Evolutionary conservation across 2,329 filamentous ascomycete genomes (phyloP), one percentile per base, ranked within the genome.

Genomic region (Phyllachora maydis): DNA sequence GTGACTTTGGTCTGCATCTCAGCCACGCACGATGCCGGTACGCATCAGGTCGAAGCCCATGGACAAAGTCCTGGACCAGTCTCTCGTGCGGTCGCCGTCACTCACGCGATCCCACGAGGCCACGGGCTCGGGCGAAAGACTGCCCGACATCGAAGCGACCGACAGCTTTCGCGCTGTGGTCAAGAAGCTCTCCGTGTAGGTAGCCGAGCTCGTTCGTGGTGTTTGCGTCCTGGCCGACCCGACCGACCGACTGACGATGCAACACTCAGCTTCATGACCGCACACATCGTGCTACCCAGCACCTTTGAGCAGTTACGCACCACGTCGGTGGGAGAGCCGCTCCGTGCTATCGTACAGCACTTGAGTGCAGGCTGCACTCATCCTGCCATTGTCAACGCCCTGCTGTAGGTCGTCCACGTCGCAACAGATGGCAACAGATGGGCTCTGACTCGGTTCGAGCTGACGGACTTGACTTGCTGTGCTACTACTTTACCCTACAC

Each of bases 231-330:
- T 21, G n/a, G 10, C 15, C 11, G 15, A 15, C 12, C 18, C 10
- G 18, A 16, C 11, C 21, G 9, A 19, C 24, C 18, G 30, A 14
- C 28, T 39, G 23, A 36, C 27, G n/a, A n/a, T n/a, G n/a, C n/a
- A n/a, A n/a, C n/a, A n/a, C n/a, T n/a, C 17, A 74, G 68, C 25
- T 75, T 64, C 40, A 60, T 77, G 30, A 52, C 59, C 28, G 61
- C 69, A 28, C 62, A 62, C 12, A 56, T 81, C 26, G 55, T 59
- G 24, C 48, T 69, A 21, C 71, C 75, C 10, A 64, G 65, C 38
- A 72, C 65, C 9, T 81, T 79, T 46, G 75, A 82, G 38, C 73
- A 79, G 43, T 53, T 81, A 6, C 57, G 72, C 22, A 73, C 68
- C 5, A 73, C 66, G 2, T 55, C 65, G 5, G 65, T 67, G 14